phyloP scores from a whole-genome alignment of 2,329 filamentous ascomycete species.

The Colletotrichum lini region DNA sequence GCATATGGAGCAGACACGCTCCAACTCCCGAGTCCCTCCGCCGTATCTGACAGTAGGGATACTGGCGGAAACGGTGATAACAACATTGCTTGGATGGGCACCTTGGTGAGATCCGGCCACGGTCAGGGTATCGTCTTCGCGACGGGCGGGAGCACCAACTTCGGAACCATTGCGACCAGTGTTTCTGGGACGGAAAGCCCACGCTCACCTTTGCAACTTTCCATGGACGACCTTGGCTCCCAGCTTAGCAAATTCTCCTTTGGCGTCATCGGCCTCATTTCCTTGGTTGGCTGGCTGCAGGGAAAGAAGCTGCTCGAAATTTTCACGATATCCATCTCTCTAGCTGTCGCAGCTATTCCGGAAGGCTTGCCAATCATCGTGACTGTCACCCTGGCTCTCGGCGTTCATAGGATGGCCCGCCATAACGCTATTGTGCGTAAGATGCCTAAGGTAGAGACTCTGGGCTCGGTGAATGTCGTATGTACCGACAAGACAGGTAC shows the following conservation, averaged over 20 bases:
- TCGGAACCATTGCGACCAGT: conserved; percentile 95
- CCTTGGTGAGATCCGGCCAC: conserved; percentile 92
- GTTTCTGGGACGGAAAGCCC: conserved; percentile 96
- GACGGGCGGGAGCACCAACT: conserved; percentile 93
- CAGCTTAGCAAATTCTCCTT: conserved; percentile 98
- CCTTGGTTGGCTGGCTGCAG: conserved; percentile 89
- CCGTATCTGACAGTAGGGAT: conserved; percentile 71
- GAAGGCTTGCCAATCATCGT: conserved; percentile 98
- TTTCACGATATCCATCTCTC: conserved; percentile 96
- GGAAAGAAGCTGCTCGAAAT: conserved; percentile 93
- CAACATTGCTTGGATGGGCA: conserved; percentile 99
- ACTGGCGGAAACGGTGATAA: conserved; percentile 80
- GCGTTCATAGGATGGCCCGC: conserved; percentile 96
- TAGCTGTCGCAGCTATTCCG: conserved; percentile 95
- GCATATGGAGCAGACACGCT: conserved; percentile 49
- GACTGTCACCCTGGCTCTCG: conserved; percentile 93
- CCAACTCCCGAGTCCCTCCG: conserved; percentile 56
- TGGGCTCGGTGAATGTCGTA: conserved; percentile 99
- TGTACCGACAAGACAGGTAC: conserved; percentile 96
- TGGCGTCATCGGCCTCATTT: conserved; percentile 92
- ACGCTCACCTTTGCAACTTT: conserved; percentile 91
- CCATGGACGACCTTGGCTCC: conserved; percentile 97
- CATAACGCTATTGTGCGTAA: conserved; percentile 95
- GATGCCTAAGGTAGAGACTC: conserved; percentile 95
- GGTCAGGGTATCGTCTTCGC: conserved; percentile 98